A percentile compares a stretch with the other conserved stretches of the same genome.
phyloP scores from a whole-genome alignment of 345 rosid genomes.

The Eutrema yunnanense region DNA sequence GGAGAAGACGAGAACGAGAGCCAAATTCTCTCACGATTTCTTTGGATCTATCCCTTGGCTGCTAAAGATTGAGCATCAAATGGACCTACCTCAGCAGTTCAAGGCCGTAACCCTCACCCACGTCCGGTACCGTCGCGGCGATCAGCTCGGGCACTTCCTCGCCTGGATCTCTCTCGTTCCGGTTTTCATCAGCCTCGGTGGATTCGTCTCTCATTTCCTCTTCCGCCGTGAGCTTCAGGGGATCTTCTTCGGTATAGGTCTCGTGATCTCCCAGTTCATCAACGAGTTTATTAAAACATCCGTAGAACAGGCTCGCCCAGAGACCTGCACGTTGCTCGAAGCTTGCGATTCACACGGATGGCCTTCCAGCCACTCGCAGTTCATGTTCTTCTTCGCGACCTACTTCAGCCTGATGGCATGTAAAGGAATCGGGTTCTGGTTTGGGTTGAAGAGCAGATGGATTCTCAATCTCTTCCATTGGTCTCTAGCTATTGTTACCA shows the following conservation, averaged over 20 bases:
- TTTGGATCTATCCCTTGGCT: conserved; percentile 6
- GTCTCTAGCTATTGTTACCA: conserved; percentile 63
- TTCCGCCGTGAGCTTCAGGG: conserved; percentile 92
- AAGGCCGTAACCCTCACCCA: conserved; percentile 88
- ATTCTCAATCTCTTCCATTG: conserved; percentile 42
- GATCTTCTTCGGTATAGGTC: conserved; percentile 83
- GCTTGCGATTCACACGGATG: conserved; percentile 97
- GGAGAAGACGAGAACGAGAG: neutral
- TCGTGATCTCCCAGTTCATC: conserved; percentile 71
- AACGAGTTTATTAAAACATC: conserved; percentile 61
- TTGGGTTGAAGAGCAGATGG: conserved; percentile 44
- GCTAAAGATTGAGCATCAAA: neutral
- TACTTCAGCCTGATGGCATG: conserved; percentile 52
- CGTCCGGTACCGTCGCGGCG: conserved; percentile 76
- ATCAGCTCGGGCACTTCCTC: conserved; percentile 71
- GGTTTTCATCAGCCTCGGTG: conserved; percentile 81
- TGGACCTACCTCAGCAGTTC: conserved; percentile 26
- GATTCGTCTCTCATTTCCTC: conserved; percentile 82
- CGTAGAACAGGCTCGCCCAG: conserved; percentile 88
- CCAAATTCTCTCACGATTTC: neutral
- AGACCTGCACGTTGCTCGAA: conserved; percentile 72
- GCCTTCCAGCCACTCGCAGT: conserved; percentile 95
- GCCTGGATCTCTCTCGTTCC: conserved; percentile 93
- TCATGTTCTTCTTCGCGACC: conserved; percentile 82
- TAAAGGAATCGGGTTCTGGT: conserved; percentile 59